phyloP scores from a whole-genome alignment of 164 flowering plant species.

The Macadamia integrifolia region DNA sequence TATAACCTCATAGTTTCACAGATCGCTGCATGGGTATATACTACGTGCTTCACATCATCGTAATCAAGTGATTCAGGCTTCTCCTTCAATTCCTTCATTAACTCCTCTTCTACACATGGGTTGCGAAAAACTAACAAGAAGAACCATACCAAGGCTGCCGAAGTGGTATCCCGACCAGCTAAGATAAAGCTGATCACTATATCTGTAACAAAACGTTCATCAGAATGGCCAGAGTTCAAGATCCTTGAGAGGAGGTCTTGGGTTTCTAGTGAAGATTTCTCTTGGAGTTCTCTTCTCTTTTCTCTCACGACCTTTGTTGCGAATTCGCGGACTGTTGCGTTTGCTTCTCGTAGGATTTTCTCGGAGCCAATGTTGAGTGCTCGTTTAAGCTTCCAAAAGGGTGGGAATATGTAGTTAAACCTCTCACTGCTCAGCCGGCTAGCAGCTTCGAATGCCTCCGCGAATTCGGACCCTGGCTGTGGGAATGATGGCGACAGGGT shows the following conservation, averaged over 20 bases:
- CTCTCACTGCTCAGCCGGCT: conserved; percentile 3
- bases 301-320: conserved; percentile 9
- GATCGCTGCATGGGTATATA: conserved; percentile 27
- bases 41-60: conserved; percentile 31
- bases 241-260: conserved; percentile 12
- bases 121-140: conserved; percentile 33
- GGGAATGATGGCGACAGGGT: conserved; percentile 30
- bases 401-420: background rate
- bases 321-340: conserved; percentile 11
- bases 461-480: conserved; percentile 14
- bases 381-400: conserved; percentile 21
- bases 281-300: conserved; percentile 3
- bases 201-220: conserved; percentile 17
- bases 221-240: conserved; percentile 8
- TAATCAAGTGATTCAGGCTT: conserved; percentile 12
- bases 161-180: conserved; percentile 50
- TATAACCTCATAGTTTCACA: conserved; percentile 34
- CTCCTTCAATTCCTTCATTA: conserved; percentile 24
- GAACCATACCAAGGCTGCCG: conserved; percentile 43
- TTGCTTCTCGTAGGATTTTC: conserved; percentile 15
- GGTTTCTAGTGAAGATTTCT: conserved; percentile 8
- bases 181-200: conserved; percentile 39
- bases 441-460: conserved; percentile 20
- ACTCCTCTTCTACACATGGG: conserved; percentile 25
- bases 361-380: conserved; percentile 31